Evolutionary conservation across 257 asterid species (phyloP), one percentile per base, ranked within the genome.

Genomic region (Fraxinus anomala): DNA sequence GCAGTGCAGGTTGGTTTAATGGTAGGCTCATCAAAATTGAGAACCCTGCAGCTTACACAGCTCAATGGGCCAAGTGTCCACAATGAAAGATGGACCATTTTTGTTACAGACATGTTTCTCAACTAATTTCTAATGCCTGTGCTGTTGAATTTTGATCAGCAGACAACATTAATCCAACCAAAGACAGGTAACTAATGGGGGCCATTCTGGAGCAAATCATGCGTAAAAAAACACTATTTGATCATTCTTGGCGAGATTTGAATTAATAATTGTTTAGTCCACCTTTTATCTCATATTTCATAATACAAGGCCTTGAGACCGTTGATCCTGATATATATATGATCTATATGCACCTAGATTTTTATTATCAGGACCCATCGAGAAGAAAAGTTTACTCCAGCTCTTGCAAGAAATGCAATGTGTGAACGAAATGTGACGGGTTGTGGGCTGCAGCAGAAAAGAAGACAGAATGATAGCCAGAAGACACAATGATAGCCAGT

Each of bases 401-500:
- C 36, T 87, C 89, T 47, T 87, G 93, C 44, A 89, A 88, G 82
- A 23, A 93, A 85, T 84, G 6, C 84, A 59, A 23, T 26, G 39
- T 54, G 70, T 77, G 79, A 28, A 40, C n/a, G 59, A 67, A 77
- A 77, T 49, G 61, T 68, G 73, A 81, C 31, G 54, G 49, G 39
- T 74, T 34, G 54, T 76, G 84, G 76, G 44, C 26, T 31, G 40
- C 61, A 37, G 30, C 24, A 44, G 54, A 40, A 34, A 66, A 73
- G 8, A 71, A 79, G 86, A 84, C 92, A 83, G 82, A 83, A 42
- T 42, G 51, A 42, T 12, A 42, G 69, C 81, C 49, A 73, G 8
- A 71, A 79, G 86, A 84, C 92, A 83, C 81, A 83, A 42, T 42
- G 51, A 42, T 12, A 42, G 69, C 81, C 36, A 71, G 34, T 4